These are phyloP conservation scores for Solanum chilense DNA, from an alignment of 257 asterid species.

Conservation along the genomic window DNA sequence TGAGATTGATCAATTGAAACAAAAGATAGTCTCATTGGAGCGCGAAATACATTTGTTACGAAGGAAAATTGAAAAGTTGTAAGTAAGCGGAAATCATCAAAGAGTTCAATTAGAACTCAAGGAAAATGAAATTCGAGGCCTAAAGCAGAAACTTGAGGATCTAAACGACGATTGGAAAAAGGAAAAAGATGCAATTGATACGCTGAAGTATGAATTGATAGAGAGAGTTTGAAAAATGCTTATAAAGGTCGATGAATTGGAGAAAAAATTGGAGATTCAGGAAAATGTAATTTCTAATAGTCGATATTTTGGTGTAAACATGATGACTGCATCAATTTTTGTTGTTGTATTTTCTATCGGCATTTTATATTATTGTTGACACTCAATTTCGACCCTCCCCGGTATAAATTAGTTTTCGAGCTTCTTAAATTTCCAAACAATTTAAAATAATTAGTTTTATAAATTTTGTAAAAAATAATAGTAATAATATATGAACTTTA, in stretches of 20 bases:
- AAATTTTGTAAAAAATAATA: too few species aligned
- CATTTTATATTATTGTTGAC: slow-evolving; percentile 9
- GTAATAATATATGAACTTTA: too few species aligned
- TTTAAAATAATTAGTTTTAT: too few species aligned
- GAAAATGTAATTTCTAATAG: slow-evolving; percentile 12
- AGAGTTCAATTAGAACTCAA: slow-evolving; percentile 4
- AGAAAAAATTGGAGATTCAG: slow-evolving; percentile 36
- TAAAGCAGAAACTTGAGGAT: background rate
- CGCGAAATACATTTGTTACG: slow-evolving; percentile 15
- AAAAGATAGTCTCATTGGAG: background rate
- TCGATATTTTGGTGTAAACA: background rate
- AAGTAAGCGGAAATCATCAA: slow-evolving; percentile 6
- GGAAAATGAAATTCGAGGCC: background rate
- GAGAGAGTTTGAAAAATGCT: slow-evolving; percentile 5
- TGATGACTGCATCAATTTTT: background rate
- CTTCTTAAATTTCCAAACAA: too few species aligned
- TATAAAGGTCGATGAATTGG: slow-evolving; percentile 21
- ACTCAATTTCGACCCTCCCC: too few species aligned
- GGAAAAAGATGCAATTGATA: slow-evolving; percentile 18
- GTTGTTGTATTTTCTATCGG: background rate
- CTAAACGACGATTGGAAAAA: slow-evolving; percentile 11
- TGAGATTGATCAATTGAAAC: background rate
- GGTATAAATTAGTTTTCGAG: too few species aligned
- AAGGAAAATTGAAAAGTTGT: slow-evolving; percentile 20
- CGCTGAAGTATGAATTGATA: background rate